Evolutionary conservation across 495 filamentous ascomycete species (phyloP).

Genomic region (Tirmania nivea): DNA sequence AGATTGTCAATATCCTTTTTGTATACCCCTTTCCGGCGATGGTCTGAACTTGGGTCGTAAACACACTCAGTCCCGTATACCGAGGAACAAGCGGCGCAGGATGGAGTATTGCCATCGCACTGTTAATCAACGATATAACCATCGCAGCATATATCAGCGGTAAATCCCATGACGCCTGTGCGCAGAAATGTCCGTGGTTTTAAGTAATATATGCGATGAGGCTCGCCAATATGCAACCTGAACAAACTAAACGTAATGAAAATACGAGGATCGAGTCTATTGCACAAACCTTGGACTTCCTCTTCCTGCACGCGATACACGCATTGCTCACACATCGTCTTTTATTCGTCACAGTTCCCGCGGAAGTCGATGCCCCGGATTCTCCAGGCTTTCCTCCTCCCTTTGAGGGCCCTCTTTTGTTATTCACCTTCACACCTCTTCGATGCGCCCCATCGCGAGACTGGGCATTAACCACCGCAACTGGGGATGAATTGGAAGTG

Average conservation of each 20-base stretch:
- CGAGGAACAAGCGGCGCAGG: conserved; percentile 81
- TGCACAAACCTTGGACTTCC: conserved; percentile 54
- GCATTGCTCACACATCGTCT: conserved; percentile 82
- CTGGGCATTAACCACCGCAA: no score
- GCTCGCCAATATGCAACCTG: no score
- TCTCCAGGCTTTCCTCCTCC: no score
- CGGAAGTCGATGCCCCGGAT: background rate
- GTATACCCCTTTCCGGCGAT: conserved; percentile 89
- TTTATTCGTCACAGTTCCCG: conserved; percentile 26
- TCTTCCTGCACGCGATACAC: conserved; percentile 73
- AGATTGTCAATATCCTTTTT: conserved; percentile 82
- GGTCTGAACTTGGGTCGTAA: conserved; percentile 90
- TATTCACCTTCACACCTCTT: no score
- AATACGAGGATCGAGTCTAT: background rate
- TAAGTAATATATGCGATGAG: no score
- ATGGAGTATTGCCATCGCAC: conserved; percentile 84
- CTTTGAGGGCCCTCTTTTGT: no score
- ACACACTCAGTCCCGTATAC: conserved; percentile 86
- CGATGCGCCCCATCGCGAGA: no score
- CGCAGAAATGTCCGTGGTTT: no score
- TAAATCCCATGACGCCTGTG: no score
- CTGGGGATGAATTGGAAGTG: no score
- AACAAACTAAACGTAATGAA: no score
- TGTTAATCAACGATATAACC: conserved; percentile 10
- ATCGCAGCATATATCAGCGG: background rate